Base-by-base conservation (phyloP, 768 basidiomycete genomes). In the Mycena galericulata region DNA sequence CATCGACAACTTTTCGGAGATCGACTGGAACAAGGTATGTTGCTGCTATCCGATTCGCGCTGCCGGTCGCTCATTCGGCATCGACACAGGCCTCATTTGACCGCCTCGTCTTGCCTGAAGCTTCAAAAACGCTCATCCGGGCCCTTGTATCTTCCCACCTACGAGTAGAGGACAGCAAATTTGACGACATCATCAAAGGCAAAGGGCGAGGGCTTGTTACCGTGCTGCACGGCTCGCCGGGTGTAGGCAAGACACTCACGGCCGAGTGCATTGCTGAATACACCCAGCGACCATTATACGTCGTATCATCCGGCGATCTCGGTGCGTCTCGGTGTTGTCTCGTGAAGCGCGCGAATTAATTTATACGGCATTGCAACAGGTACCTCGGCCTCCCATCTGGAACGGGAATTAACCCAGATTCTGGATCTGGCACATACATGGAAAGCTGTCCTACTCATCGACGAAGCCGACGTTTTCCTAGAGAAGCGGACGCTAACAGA, bases 381-480 rank as follows among this genome's bases (percentile, higher is more conserved):
- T 14, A 67, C 66, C 5, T 67, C 66, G 51, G 66, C 66, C 0
- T 61, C 58, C 9, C 26, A 49, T 17, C 51, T 75, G 5, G 74
- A 75, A 50, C 55, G 47, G 4, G 64, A 58, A 17, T 32, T 76
- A 17, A 55, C 67, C 18, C 46, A 43, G 24, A 65, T 71, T 15
- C 60, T 75, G n/a, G 61, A 69, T 30, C 66, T 75, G 38, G 70
- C 75, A 1, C 47, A 64, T 11, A 60, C 58, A 14, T 76, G 75
- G 75, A 62, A 61, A 32, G 74, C 75, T 9, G 65, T 76, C 8
- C 27, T 76, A 3, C 66, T 76, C 26, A 59, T 76, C 26, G 72
- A 76, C 40, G 75, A 75, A 56, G 75, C 75, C 8, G 75, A 76
- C 17, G 75, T 76, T 15, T 76, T 72, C 60, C 59, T 76, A 0